phyloP scores from a whole-genome alignment of 2,329 filamentous ascomycete genomes.

The Fusarium graminum region DNA sequence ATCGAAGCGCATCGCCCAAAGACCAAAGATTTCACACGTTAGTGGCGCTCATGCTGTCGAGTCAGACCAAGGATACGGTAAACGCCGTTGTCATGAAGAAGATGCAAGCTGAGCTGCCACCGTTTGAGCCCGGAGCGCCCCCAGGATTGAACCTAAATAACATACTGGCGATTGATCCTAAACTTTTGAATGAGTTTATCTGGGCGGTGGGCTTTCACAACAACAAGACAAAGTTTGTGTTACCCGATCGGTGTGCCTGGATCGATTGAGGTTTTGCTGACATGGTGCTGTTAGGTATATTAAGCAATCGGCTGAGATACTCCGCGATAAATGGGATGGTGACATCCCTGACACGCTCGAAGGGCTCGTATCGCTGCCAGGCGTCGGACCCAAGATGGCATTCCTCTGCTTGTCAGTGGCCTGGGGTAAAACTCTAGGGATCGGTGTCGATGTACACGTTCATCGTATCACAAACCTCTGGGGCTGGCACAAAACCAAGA shows the following conservation, averaged over 20 bases:
- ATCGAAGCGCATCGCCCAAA: slow-evolving; percentile 61
- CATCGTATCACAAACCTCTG: slow-evolving; percentile 95
- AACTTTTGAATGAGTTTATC: slow-evolving; percentile 78
- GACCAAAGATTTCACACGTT: slow-evolving; percentile 87
- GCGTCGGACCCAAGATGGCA: slow-evolving; percentile 95
- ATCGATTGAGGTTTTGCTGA: slow-evolving; percentile 32
- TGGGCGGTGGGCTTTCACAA: slow-evolving; percentile 93
- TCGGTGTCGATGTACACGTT: slow-evolving; percentile 95
- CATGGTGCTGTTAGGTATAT: slow-evolving; percentile 63
- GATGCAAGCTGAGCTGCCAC: slow-evolving; percentile 79
- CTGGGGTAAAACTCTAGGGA: slow-evolving; percentile 72
- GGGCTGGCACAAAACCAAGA: slow-evolving; percentile 88
- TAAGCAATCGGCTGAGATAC: slow-evolving; percentile 78
- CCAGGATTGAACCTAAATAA: slow-evolving; percentile 79
- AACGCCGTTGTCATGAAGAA: slow-evolving; percentile 85
- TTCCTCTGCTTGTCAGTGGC: slow-evolving; percentile 85
- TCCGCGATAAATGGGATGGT: slow-evolving; percentile 75
- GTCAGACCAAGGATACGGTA: slow-evolving; percentile 93
- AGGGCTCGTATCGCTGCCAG: slow-evolving; percentile 81
- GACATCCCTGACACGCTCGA: slow-evolving; percentile 86
- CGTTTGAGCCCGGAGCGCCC: slow-evolving; percentile 59
- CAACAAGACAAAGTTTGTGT: slow-evolving; percentile 79
- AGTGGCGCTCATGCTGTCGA: slow-evolving; percentile 88
- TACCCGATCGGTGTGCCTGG: slow-evolving; percentile 4
- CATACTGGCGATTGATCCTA: slow-evolving; percentile 77